Conservation (phyloP, 306 rosid genomes). For the Quercus engelmannii region DNA sequence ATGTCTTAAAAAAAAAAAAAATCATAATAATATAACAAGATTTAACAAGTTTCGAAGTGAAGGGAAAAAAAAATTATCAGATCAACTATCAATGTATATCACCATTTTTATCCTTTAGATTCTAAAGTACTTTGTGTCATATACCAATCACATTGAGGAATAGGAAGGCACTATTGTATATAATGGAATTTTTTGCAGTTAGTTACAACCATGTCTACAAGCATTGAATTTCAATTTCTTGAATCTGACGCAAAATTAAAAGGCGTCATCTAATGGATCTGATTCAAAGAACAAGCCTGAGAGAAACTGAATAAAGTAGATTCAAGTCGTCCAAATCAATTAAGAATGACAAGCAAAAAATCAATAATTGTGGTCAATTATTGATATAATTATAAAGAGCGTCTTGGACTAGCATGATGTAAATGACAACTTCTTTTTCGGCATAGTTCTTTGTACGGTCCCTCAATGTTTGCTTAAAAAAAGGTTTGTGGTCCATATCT, state of each 20-base stretch:
- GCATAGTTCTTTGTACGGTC: not conserved
- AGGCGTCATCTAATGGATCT: too few relatives aligned
- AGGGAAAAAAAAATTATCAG: slow-evolving; percentile 3
- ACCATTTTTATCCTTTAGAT: too few relatives aligned
- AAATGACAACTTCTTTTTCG: not conserved
- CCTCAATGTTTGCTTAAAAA: not conserved
- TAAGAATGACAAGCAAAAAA: not conserved
- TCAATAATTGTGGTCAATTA: not conserved
- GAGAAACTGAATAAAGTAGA: not conserved
- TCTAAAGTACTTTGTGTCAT: not conserved
- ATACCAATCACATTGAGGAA: too few relatives aligned
- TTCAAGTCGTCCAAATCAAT: not conserved
- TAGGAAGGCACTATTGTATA: too few relatives aligned
- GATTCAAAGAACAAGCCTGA: not conserved
- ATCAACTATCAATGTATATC: not conserved
- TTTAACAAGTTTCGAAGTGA: slow-evolving; percentile 7
- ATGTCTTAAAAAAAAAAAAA: not conserved
- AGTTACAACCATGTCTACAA: too few relatives aligned
- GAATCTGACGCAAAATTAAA: too few relatives aligned
- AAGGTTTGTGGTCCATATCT: not conserved
- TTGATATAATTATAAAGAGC: not conserved
- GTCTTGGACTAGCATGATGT: not conserved
- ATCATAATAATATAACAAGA: not conserved
- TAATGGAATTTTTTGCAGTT: too few relatives aligned
- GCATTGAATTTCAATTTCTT: too few relatives aligned